Evolutionary conservation across 345 rosid species (phyloP), one percentile per base, ranked within the genome.

Genomic region (Hirschfeldia incana): DNA sequence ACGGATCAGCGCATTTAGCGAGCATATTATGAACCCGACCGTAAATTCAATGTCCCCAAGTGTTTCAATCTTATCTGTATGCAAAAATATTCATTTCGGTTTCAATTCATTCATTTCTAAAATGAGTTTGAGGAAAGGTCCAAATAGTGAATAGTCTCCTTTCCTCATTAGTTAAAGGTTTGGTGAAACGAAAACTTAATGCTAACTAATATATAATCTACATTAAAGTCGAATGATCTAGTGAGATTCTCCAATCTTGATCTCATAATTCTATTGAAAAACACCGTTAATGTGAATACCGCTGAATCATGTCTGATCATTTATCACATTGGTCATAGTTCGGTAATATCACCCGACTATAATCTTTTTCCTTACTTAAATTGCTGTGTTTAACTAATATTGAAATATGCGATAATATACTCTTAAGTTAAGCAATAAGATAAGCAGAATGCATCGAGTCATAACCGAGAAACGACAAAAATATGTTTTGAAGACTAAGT

Each of bases 401-500:
- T 29, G 32, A 30, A 32, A 17, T 21, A 51, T 33, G 51, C 2
- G 15, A 46, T 21, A 69, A 30, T 46, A 46, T 46, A 46, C 55
- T 46, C 15, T 46, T 69, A 51, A 30, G 30, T 11, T 53, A 63
- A 70, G 21, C 46, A 64, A 63, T 71, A 55, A 65, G 67, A 77
- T 63, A 77, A 72, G 10, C 39, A 1, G 60, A 72, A 59, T 11
- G 64, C 10, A 78, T 76, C 1, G 32, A 78, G 37, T 44, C 82
- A 61, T 68, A 73, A 60, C 53, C 78, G 78, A 73, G 59, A 73
- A 79, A 79, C 37, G 21, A 72, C 36, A 58, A 8, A 63, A n/a
- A 36, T 58, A 16, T 12, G 69, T 36, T 36, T 15, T 9, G 34
- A 51, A 73, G 78, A 79, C 82, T 74, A 79, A 79, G 78, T 79